Evolutionary conservation across 306 rosid species (phyloP).

Genomic region (Pueraria montana): DNA sequence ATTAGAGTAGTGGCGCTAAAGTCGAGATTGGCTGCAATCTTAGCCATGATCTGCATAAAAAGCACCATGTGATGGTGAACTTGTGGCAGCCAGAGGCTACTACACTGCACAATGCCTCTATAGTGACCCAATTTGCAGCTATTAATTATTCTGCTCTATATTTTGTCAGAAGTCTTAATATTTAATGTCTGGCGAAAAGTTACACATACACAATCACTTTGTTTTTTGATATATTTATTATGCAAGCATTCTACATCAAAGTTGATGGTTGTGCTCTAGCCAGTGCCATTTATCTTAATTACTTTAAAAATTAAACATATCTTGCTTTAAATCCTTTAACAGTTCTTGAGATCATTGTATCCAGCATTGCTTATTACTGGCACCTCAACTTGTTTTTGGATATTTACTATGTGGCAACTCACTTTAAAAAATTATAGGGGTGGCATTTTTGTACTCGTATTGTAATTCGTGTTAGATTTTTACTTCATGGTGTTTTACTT

Average conservation of each 20-base stretch:
- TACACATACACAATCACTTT: background rate
- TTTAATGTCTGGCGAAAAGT: background rate
- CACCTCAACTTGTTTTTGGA: background rate
- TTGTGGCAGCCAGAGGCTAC: background rate
- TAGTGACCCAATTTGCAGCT: background rate
- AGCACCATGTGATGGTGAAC: background rate
- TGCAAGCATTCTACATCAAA: background rate
- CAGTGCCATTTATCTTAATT: background rate
- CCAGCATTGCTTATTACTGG: conserved; percentile 4
- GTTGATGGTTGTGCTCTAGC: conserved; percentile 29
- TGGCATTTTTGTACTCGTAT: background rate
- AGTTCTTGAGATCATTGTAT: background rate
- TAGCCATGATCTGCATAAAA: background rate
- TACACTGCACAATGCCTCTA: background rate
- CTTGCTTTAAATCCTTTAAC: background rate
- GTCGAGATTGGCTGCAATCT: background rate
- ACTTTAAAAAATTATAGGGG: background rate
- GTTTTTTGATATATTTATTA: background rate
- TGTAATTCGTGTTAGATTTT: background rate
- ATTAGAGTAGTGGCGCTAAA: background rate
- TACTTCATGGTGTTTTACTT: no score
- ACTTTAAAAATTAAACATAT: background rate
- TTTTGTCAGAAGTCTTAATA: background rate
- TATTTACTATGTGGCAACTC: background rate
- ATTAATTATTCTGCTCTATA: background rate